Percentiles rank a stretch among this genome's conserved stretches.
These are phyloP conservation scores for Martensiomyces pterosporus DNA, from an alignment of 192 early-diverging fungal genomes.

Conservation along the genomic window DNA sequence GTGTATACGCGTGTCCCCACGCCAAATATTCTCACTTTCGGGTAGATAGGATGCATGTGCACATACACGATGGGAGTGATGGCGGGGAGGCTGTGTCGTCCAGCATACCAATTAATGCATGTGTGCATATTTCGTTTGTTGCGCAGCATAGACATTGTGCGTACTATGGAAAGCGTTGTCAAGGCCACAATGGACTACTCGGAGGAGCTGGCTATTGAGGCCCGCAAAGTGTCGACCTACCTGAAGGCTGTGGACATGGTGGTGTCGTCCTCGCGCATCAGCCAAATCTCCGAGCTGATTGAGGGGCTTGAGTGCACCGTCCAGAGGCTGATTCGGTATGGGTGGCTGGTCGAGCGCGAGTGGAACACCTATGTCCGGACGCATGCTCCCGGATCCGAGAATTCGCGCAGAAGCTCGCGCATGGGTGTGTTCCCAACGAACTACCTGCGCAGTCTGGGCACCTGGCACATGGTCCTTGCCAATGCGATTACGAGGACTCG, in stretches of 20 bases:
- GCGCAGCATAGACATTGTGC: slow-evolving; percentile 24
- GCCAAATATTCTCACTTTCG: too few relatives aligned
- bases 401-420: not conserved
- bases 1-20: too few relatives aligned
- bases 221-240: slow-evolving; percentile 30
- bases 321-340: slow-evolving; percentile 42
- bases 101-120: not conserved
- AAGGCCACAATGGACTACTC: slow-evolving; percentile 30
- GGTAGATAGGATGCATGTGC: too few relatives aligned
- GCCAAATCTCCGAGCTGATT: slow-evolving; percentile 25
- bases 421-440: slow-evolving; percentile 16
- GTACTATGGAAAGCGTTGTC: slow-evolving; percentile 19
- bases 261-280: slow-evolving; percentile 12
- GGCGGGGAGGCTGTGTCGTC: too few relatives aligned
- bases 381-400: not conserved
- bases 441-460: slow-evolving; percentile 29
- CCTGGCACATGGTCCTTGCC: slow-evolving; percentile 26
- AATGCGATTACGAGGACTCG: slow-evolving; percentile 30
- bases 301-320: slow-evolving; percentile 36
- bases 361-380: slow-evolving; percentile 30
- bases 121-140: not conserved
- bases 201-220: slow-evolving; percentile 28
- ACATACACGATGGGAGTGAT: too few relatives aligned
- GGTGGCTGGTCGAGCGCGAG: slow-evolving; percentile 42
- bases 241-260: slow-evolving; percentile 29